phyloP scores from a whole-genome alignment of 345 rosid species.

The Brassica carinata region DNA sequence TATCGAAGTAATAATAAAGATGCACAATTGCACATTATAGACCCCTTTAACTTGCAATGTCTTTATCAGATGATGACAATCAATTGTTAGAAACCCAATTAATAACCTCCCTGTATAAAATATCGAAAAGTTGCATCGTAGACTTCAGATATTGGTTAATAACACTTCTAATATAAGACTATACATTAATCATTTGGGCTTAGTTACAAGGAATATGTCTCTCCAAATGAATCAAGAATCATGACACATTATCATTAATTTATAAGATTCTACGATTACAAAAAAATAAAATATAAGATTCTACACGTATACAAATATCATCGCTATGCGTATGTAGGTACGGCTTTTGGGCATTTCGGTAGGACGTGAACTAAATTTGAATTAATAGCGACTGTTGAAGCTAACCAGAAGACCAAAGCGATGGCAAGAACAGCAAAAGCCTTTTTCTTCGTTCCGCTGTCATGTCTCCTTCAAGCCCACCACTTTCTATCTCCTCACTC shows the following conservation, averaged over 20 bases:
- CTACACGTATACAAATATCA: background rate
- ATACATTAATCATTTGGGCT: constrained; percentile 1
- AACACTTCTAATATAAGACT: constrained; percentile 13
- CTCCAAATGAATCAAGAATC: constrained; percentile 33
- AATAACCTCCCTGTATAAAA: background rate
- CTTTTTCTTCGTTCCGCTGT: constrained; percentile 15
- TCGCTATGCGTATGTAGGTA: background rate
- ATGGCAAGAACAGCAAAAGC: constrained; percentile 14
- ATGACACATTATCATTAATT: background rate
- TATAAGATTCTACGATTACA: background rate
- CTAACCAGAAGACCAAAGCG: constrained; percentile 30
- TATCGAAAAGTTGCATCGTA: background rate
- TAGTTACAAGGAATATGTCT: constrained; percentile 13
- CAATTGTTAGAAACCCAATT: background rate
- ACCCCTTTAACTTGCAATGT: background rate
- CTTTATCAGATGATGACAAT: background rate
- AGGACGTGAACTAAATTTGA: constrained; percentile 3
- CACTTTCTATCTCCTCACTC: constrained; percentile 4
- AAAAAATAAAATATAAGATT: background rate
- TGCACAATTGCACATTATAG: background rate
- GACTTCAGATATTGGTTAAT: constrained; percentile 16
- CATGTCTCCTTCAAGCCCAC: constrained; percentile 38
- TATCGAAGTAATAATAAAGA: background rate
- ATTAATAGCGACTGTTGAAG: constrained; percentile 14
- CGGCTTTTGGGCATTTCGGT: constrained; percentile 28